Base-by-base conservation (phyloP, 805 yeast species). In the Candida palmyrensis region DNA sequence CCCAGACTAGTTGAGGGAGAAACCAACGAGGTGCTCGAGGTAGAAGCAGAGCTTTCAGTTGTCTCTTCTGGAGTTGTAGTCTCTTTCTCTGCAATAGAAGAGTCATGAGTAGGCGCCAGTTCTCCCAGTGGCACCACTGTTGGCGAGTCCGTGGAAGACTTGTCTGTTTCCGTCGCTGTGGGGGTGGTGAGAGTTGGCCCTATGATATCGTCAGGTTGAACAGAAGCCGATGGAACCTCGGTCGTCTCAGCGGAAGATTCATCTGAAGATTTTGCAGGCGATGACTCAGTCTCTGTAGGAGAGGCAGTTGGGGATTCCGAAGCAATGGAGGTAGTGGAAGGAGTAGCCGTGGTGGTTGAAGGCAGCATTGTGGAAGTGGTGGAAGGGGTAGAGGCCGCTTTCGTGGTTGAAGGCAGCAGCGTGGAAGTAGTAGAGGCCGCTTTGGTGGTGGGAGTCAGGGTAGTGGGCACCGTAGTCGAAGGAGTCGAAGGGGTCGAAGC, bases 241-340 rank as follows among this genome's bases (percentile, higher is more conserved):
- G 39, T 18, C 4, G 42, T 13, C 2, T 30, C 36, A 29, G 15
- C 13, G 19, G 33, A 24, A 15, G 36, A 19, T n/a, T n/a, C n/a
- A n/a, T n/a, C n/a, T n/a, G n/a, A n/a, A n/a, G n/a, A n/a, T n/a
- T n/a, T n/a, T n/a, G n/a, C n/a, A n/a, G n/a, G n/a, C n/a, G n/a
- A n/a, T n/a, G n/a, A n/a, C n/a, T n/a, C n/a, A n/a, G n/a, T n/a
- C n/a, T n/a, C n/a, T n/a, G n/a, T n/a, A n/a, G n/a, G n/a, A n/a
- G n/a, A n/a, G n/a, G n/a, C n/a, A n/a, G n/a, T n/a, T n/a, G n/a
- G n/a, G n/a, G n/a, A n/a, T n/a, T n/a, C n/a, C n/a, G n/a, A n/a
- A n/a, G n/a, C n/a, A n/a, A n/a, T n/a, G n/a, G n/a, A n/a, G n/a
- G n/a, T n/a, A n/a, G n/a, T n/a, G n/a, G n/a, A n/a, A n/a, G n/a